These are phyloP conservation scores for Cardamine chenopodiifolia DNA, from an alignment of 345 rosid genomes.

Conservation along the genomic window DNA sequence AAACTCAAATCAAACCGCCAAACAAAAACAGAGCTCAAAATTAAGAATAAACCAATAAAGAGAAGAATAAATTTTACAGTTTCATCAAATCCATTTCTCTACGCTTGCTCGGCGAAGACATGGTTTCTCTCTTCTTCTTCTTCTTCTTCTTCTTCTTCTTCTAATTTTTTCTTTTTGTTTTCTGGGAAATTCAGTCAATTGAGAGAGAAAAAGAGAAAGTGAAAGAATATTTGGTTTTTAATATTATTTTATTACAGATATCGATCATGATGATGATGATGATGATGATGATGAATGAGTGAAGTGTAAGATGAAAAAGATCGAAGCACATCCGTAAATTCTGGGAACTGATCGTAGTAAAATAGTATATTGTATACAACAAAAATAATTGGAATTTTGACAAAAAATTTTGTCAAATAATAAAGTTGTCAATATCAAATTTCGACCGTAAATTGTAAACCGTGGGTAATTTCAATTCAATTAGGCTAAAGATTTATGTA, in stretches of 20 bases:
- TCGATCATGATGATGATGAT: background rate
- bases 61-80: constrained; percentile 53
- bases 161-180: background rate
- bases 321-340: background rate
- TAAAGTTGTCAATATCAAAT: background rate
- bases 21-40: constrained; percentile 13
- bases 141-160: background rate
- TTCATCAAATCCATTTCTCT: constrained; percentile 99
- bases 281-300: background rate
- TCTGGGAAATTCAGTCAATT: constrained; percentile 19
- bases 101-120: constrained; percentile 99
- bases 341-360: background rate
- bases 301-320: background rate
- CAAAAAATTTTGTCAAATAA: background rate
- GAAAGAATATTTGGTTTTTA: background rate
- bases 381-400: background rate
- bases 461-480: background rate
- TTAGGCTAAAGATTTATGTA: background rate
- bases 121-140: constrained; percentile 37
- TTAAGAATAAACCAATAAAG: background rate
- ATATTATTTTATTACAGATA: background rate
- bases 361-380: no score
- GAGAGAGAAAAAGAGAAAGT: constrained; percentile 1
- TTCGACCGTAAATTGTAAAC: background rate
- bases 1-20: background rate